These are phyloP conservation scores for Cladosporium oxysporum DNA, from an alignment of 2,329 filamentous ascomycete genomes.

Conservation along the genomic window DNA sequence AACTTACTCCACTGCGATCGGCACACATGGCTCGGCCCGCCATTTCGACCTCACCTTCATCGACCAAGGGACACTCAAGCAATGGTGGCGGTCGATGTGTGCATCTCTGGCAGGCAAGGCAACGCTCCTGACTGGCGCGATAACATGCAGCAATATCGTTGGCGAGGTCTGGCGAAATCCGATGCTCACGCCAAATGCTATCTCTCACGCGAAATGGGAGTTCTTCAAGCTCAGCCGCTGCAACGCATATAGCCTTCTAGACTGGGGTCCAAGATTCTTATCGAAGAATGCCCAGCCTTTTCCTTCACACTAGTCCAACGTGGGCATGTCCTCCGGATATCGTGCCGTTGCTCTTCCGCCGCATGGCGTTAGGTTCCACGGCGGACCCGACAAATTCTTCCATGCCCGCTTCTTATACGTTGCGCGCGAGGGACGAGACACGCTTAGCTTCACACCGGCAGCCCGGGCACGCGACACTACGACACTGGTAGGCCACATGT, in stretches of 20 bases:
- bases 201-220: not conserved
- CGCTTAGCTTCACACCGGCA: slow-evolving; percentile 19
- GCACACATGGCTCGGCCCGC: slow-evolving; percentile 14
- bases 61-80: not conserved
- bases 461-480: slow-evolving; percentile 18
- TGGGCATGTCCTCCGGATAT: slow-evolving; percentile 17
- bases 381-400: slow-evolving; percentile 5
- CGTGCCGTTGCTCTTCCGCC: slow-evolving; percentile 3
- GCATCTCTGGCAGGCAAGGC: not conserved
- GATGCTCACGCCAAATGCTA: not conserved
- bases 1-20: not conserved
- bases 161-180: not conserved
- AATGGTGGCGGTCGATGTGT: not conserved
- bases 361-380: slow-evolving; percentile 3
- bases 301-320: not conserved
- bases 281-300: slow-evolving; percentile 8
- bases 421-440: not conserved
- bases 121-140: slow-evolving; percentile 1
- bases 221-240: not conserved
- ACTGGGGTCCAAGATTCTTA: slow-evolving; percentile 11
- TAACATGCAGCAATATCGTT: slow-evolving; percentile 1
- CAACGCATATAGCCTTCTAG: slow-evolving; percentile 8
- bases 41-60: not conserved
- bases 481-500: slow-evolving; percentile 13
- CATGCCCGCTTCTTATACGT: slow-evolving; percentile 9